These are phyloP conservation scores for Rhamnella rubrinervis DNA, from an alignment of 331 rosid species.

Conservation along the genomic window DNA sequence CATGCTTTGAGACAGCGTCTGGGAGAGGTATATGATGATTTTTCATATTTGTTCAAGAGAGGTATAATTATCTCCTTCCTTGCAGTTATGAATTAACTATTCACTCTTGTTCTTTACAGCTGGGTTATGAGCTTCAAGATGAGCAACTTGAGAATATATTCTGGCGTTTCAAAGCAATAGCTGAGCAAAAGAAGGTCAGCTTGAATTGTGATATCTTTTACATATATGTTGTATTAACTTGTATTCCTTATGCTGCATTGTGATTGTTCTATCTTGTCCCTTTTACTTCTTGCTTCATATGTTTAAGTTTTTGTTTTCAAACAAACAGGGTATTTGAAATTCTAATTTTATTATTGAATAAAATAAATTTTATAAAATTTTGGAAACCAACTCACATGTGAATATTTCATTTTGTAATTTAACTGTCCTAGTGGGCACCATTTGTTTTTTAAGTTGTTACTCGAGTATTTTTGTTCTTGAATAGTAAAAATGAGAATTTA, in stretches of 20 bases:
- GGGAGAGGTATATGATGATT: slow-evolving; percentile 60
- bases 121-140: slow-evolving; percentile 79
- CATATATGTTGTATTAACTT: not conserved
- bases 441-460: too few species aligned
- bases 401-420: too few species aligned
- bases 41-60: slow-evolving; percentile 17
- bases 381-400: too few species aligned
- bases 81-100: slow-evolving; percentile 7
- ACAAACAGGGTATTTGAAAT: too few species aligned
- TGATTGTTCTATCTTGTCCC: too few species aligned
- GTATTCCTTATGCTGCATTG: not conserved
- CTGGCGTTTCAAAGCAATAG: slow-evolving; percentile 91
- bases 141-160: slow-evolving; percentile 69
- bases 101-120: slow-evolving; percentile 45
- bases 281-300: too few species aligned
- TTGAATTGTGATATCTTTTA: slow-evolving; percentile 4
- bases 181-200: slow-evolving; percentile 86
- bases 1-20: slow-evolving; percentile 84
- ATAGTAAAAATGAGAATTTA: not conserved
- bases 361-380: too few species aligned
- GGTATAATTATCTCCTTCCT: slow-evolving; percentile 6
- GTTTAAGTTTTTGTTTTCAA: too few species aligned
- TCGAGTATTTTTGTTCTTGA: too few species aligned
- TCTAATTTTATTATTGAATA: too few species aligned
- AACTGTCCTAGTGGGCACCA: too few species aligned